Percentiles rank a stretch among this genome's conserved stretches.
phyloP scores from a whole-genome alignment of 2,329 filamentous ascomycete genomes.

The Cladosporium oxysporum region DNA sequence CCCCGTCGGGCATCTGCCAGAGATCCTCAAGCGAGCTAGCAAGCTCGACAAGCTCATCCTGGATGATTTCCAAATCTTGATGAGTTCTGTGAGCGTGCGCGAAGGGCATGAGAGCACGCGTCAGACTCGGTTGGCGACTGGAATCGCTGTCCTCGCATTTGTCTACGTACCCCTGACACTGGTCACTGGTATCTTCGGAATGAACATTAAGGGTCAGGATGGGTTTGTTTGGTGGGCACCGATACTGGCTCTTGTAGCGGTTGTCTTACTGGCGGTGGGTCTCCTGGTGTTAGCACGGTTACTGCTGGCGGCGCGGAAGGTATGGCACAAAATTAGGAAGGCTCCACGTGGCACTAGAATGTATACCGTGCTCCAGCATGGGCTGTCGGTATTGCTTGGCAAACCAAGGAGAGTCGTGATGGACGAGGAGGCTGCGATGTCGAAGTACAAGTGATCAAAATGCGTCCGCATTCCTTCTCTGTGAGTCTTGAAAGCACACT shows the following conservation, averaged over 20 bases:
- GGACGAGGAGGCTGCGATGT: no score
- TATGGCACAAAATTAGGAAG: neutral
- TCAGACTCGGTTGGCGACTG: neutral
- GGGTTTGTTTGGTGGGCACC: neutral
- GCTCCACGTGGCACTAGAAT: no score
- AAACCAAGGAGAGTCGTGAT: no score
- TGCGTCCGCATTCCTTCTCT: no score
- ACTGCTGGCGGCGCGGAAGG: neutral
- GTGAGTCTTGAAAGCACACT: no score
- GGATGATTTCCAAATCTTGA: conserved; percentile 8
- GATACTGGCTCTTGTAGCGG: neutral
- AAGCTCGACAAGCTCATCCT: conserved; percentile 7
- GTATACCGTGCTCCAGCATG: no score
- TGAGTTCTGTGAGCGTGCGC: conserved; percentile 2
- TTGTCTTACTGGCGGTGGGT: neutral
- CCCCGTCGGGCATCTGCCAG: neutral
- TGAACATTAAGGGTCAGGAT: conserved; percentile 28
- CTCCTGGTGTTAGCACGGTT: neutral
- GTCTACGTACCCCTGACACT: conserved; percentile 29
- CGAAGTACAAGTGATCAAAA: no score
- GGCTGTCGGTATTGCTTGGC: no score
- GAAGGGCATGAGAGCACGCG: conserved; percentile 3
- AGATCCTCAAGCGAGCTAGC: neutral
- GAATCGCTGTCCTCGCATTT: conserved; percentile 23
- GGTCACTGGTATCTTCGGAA: conserved; percentile 29